A percentile compares a stretch with the other conserved stretches of the same genome.
These are phyloP conservation scores for Apiospora saccharicola DNA, from an alignment of 2,329 filamentous ascomycete genomes.

Conservation along the genomic window DNA sequence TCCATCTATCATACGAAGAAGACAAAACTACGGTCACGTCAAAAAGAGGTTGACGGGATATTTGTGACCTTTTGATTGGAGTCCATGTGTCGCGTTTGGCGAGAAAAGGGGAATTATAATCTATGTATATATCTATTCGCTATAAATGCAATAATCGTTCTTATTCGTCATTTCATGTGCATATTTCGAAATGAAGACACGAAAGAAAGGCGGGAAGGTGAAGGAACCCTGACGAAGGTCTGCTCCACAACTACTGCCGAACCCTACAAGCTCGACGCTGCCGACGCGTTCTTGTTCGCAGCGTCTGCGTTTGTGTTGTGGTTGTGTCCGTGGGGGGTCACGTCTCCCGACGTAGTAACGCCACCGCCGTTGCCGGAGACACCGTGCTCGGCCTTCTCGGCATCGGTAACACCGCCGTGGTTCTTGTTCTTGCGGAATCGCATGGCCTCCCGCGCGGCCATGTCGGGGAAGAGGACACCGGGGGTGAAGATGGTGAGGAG, in stretches of 20 bases:
- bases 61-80: too few species aligned
- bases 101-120: background rate
- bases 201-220: background rate
- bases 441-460: constrained; percentile 48
- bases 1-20: background rate
- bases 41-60: background rate
- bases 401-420: background rate
- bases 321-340: background rate
- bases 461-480: constrained; percentile 62
- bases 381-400: background rate
- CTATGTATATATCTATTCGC: background rate
- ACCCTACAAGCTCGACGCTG: constrained; percentile 7
- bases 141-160: background rate
- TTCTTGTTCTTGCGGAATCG: constrained; percentile 35
- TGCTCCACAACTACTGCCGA: too few species aligned
- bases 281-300: background rate
- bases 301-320: constrained; percentile 1
- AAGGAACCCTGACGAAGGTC: background rate
- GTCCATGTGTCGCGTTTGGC: too few species aligned
- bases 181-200: background rate
- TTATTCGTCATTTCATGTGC: background rate
- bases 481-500: constrained; percentile 62
- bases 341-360: constrained; percentile 17
- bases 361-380: background rate
- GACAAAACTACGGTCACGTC: background rate